A percentile compares a stretch with the other conserved stretches of the same genome.
phyloP scores from a whole-genome alignment of 352 stramenopile species.

The Hyaloperonospora arabidopsidis region DNA sequence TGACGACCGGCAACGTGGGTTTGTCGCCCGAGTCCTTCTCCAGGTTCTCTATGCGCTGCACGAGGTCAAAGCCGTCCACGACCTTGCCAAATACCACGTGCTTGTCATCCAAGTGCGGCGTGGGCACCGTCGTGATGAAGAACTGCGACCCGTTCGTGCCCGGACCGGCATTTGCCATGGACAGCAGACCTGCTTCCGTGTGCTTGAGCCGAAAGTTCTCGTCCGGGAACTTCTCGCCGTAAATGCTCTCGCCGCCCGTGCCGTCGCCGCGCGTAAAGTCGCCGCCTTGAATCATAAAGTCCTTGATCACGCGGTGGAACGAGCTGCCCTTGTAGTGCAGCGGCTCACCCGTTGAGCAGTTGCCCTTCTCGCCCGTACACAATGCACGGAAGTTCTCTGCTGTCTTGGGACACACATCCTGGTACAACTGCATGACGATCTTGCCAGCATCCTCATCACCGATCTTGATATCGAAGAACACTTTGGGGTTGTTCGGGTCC shows the following conservation, averaged over 20 bases:
- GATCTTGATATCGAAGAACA: conserved; percentile 97
- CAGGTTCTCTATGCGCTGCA: conserved; percentile 89
- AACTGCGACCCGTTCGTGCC: conserved; percentile 97
- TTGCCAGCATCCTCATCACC: conserved; percentile 83
- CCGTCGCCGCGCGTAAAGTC: conserved; percentile 95
- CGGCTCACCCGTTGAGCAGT: conserved; percentile 64
- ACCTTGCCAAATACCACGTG: conserved; percentile 97
- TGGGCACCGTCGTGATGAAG: conserved; percentile 92
- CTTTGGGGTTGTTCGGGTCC: conserved; percentile 90
- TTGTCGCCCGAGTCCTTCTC: conserved; percentile 89
- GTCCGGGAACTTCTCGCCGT: conserved; percentile 92
- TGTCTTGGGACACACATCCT: conserved; percentile 94
- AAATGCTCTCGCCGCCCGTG: conserved; percentile 92
- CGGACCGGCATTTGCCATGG: conserved; percentile 94
- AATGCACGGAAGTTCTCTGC: conserved; percentile 97
- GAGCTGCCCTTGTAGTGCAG: conserved; percentile 96
- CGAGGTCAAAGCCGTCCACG: conserved; percentile 85
- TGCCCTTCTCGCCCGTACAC: conserved; percentile 96
- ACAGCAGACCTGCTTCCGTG: conserved; percentile 90
- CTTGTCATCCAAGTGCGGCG: conserved; percentile 95
- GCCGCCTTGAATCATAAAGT: conserved; percentile 92
- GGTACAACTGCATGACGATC: conserved; percentile 94
- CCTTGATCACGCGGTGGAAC: conserved; percentile 97
- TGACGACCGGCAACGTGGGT: conserved; percentile 86
- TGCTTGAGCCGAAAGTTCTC: conserved; percentile 99